Conservation (phyloP, 805 yeast genomes). For the Nematodospora valgi region DNA sequence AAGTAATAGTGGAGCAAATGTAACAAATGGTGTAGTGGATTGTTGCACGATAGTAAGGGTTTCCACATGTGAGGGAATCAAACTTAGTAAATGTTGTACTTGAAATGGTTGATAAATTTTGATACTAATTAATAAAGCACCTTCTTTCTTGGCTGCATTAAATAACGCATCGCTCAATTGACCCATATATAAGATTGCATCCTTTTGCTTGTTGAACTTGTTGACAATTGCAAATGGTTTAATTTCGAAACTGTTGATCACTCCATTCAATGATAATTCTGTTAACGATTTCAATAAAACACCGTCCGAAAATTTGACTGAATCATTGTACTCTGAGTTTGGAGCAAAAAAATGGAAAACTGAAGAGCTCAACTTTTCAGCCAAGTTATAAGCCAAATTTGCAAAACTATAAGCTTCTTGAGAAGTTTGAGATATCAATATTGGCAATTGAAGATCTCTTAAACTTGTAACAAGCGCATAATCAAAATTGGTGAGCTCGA, state of each 20-base stretch:
- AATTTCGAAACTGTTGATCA: conserved; percentile 21
- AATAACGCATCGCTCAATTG: conserved; percentile 45
- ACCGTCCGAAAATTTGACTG: conserved; percentile 12
- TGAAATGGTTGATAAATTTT: conserved; percentile 75
- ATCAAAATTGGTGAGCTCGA: conserved; percentile 57
- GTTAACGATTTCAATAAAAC: conserved; percentile 15
- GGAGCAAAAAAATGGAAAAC: conserved; percentile 69
- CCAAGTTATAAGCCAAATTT: conserved; percentile 56
- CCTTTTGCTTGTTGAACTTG: conserved; percentile 35
- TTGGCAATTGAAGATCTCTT: conserved; percentile 63
- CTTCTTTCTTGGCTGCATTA: conserved; percentile 31
- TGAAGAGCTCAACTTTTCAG: conserved; percentile 47
- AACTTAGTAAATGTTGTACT: conserved; percentile 44
- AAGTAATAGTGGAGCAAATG: conserved; percentile 67
- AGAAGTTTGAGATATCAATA: conserved; percentile 63
- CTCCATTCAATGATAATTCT: conserved; percentile 18
- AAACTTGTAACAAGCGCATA: conserved; percentile 67
- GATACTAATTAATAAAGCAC: conserved; percentile 51
- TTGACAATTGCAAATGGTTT: conserved; percentile 30
- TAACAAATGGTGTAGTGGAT: conserved; percentile 25
- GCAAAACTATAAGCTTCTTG: conserved; percentile 46
- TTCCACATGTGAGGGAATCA: conserved; percentile 53
- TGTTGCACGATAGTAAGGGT: conserved; percentile 68
- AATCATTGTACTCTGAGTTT: conserved; percentile 13
- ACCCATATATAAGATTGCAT: conserved; percentile 64